Evolutionary conservation across 148 eudicot species (phyloP).

Genomic region (Beta vulgaris): DNA sequence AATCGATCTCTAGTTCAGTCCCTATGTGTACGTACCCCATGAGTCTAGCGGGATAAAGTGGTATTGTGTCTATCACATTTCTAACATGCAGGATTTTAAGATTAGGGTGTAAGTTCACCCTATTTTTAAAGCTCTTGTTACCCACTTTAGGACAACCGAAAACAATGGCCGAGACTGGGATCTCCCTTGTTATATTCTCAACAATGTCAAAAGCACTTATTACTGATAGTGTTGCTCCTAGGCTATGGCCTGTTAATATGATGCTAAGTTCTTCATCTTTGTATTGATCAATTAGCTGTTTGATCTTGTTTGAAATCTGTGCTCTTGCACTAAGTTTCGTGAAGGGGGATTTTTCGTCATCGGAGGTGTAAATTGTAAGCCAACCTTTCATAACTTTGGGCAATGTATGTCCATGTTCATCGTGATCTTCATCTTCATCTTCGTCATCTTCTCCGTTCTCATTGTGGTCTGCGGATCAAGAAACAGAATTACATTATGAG

Average conservation of each 20-base stretch:
- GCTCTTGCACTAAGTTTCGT: slow-evolving; percentile 51
- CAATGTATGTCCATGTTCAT: slow-evolving; percentile 6
- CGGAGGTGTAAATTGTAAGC: slow-evolving; percentile 53
- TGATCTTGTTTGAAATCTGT: slow-evolving; percentile 41
- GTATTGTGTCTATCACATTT: slow-evolving; percentile 61
- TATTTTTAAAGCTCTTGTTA: slow-evolving; percentile 51
- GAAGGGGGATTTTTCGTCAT: slow-evolving; percentile 49
- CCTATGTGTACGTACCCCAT: slow-evolving; percentile 58
- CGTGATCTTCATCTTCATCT: slow-evolving; percentile 21
- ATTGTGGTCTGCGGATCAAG: background rate
- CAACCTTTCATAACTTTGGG: slow-evolving; percentile 63
- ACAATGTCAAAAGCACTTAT: slow-evolving; percentile 63
- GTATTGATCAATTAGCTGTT: slow-evolving; percentile 34
- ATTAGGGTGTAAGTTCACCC: slow-evolving; percentile 37
- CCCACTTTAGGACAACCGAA: slow-evolving; percentile 81
- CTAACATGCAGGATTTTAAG: slow-evolving; percentile 54
- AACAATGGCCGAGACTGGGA: slow-evolving; percentile 51
- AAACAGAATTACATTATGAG: too few relatives aligned
- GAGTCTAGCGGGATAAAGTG: slow-evolving; percentile 51
- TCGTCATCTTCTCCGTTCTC: background rate
- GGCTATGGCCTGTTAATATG: slow-evolving; percentile 51
- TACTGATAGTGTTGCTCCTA: slow-evolving; percentile 58
- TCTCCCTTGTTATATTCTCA: slow-evolving; percentile 49
- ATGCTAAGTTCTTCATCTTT: slow-evolving; percentile 46
- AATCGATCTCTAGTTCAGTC: slow-evolving; percentile 47